These are phyloP conservation scores for Hypoxylon sp. DNA, from an alignment of 2,329 filamentous ascomycete species.

Conservation along the genomic window DNA sequence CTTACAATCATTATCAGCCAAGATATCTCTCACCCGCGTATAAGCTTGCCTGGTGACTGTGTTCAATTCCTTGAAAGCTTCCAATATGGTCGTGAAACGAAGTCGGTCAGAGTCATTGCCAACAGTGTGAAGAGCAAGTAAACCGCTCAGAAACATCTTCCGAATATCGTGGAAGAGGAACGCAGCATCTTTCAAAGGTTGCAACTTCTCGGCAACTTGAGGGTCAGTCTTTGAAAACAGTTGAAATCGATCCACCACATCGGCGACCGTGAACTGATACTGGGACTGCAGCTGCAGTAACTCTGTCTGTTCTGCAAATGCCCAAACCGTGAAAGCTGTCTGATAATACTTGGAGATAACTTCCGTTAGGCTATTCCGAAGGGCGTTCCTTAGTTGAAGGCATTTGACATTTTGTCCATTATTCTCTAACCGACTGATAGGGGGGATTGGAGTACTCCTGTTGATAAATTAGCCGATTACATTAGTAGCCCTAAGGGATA, in stretches of 20 bases:
- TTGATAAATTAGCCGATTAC: constrained; percentile 36
- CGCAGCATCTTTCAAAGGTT: constrained; percentile 84
- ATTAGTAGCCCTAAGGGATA: not conserved
- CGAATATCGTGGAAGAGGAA: constrained; percentile 85
- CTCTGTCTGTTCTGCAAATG: constrained; percentile 83
- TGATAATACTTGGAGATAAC: constrained; percentile 81
- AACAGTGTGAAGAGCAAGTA: constrained; percentile 87
- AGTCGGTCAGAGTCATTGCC: constrained; percentile 82
- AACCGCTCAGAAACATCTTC: constrained; percentile 88
- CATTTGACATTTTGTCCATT: constrained; percentile 84
- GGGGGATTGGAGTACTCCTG: constrained; percentile 89
- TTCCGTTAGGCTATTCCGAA: constrained; percentile 78
- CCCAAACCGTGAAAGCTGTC: constrained; percentile 77
- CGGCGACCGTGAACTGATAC: constrained; percentile 82
- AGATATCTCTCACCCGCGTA: constrained; percentile 75
- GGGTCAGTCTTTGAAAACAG: constrained; percentile 76
- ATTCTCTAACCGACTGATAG: constrained; percentile 92
- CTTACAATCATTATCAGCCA: constrained; percentile 86
- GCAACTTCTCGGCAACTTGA: constrained; percentile 83
- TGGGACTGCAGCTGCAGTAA: constrained; percentile 94
- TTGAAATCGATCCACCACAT: constrained; percentile 78
- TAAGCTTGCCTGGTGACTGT: constrained; percentile 73
- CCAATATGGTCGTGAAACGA: constrained; percentile 83
- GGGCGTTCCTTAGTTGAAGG: constrained; percentile 80
- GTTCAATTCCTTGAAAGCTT: constrained; percentile 79